Conservation (phyloP, 768 basidiomycete species). For the Hemileccinum impolitum region DNA sequence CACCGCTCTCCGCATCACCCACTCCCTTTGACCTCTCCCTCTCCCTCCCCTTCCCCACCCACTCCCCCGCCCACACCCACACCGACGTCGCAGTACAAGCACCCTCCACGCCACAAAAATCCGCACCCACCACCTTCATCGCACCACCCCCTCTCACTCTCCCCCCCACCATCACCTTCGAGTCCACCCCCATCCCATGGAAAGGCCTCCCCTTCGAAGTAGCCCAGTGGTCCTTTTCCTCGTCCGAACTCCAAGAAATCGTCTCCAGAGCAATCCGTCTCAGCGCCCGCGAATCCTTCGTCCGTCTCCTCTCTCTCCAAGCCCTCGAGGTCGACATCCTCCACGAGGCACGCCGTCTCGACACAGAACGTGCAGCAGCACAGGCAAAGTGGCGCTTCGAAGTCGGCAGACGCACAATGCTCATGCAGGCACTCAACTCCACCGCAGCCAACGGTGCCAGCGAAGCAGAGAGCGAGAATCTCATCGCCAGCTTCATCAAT, state of each 20-base stretch:
- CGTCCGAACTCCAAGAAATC: slow-evolving; percentile 56
- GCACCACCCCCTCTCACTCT: slow-evolving; percentile 37
- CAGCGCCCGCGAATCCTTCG: slow-evolving; percentile 65
- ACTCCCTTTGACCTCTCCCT: too few species aligned
- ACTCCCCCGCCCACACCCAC: too few species aligned
- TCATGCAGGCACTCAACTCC: slow-evolving; percentile 66
- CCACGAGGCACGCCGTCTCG: slow-evolving; percentile 56
- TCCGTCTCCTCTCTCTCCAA: slow-evolving; percentile 64
- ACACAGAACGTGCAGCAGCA: slow-evolving; percentile 46
- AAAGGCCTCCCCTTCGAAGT: slow-evolving; percentile 69
- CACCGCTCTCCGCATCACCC: not conserved
- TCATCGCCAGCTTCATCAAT: slow-evolving; percentile 41
- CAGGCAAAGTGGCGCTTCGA: slow-evolving; percentile 70
- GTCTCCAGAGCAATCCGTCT: slow-evolving; percentile 70
- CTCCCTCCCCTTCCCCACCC: too few species aligned
- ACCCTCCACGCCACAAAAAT: not conserved
- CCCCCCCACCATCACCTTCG: slow-evolving; percentile 55
- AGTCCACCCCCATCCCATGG: slow-evolving; percentile 54
- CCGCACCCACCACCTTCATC: slow-evolving; percentile 20
- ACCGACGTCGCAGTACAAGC: slow-evolving; percentile 17
- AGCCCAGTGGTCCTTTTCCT: slow-evolving; percentile 59
- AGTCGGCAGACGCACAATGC: slow-evolving; percentile 62
- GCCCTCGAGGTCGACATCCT: slow-evolving; percentile 58
- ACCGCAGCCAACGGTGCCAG: slow-evolving; percentile 35
- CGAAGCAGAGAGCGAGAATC: slow-evolving; percentile 8